Base-by-base conservation (phyloP, 2,329 filamentous ascomycete species). In the Colletotrichum destructivum region DNA sequence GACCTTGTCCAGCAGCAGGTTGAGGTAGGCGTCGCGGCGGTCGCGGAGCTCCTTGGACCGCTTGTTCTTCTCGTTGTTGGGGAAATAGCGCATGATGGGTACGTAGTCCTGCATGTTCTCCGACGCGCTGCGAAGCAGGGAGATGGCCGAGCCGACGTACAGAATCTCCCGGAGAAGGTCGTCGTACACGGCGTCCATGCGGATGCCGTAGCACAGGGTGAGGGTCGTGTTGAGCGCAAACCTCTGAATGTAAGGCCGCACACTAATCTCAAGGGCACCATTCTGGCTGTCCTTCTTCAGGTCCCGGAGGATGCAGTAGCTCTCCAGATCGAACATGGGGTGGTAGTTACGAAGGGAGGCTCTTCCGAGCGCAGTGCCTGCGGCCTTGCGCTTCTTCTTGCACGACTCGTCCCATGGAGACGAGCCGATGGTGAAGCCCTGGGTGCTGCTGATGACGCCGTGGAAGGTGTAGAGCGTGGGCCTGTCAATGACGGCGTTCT, bases 91-190 rank as follows among this genome's bases (percentile, higher is more conserved):
- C 72, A 96, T 79, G 6, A 95, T 77, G 0, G 94, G 93, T n/a
- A 96, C 89, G 75, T 96, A 96, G 77, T 96, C 94, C 77, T 94
- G 92, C 90, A 92, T 94, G 79, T 96, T 96, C 78, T 95, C 94
- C 76, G 91, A 94, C 0, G 93, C 96, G 35, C 90, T 93, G 59
- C 94, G 85, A 78, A 95, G 92, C 76, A 93, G 93, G 64, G 91
- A 92, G 31, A 96, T 90, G 6, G 90, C 91, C 40, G 93, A 88
- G 79, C 96, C 94, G 3, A 96, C 93, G 57, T 91, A 86, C 0
- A 91, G 90, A 69, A 96, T 95, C 78, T 96, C 94, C 23, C 89
- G 84, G 7, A 96, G 85, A 9, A 95, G 84, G 49, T 88, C 84
- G 73, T 92, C 88, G 69, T 94, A 86, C 56, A 93, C 88, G 0